These are phyloP conservation scores for Phytophthora syringae DNA, from an alignment of 352 stramenopile species.

Conservation along the genomic window DNA sequence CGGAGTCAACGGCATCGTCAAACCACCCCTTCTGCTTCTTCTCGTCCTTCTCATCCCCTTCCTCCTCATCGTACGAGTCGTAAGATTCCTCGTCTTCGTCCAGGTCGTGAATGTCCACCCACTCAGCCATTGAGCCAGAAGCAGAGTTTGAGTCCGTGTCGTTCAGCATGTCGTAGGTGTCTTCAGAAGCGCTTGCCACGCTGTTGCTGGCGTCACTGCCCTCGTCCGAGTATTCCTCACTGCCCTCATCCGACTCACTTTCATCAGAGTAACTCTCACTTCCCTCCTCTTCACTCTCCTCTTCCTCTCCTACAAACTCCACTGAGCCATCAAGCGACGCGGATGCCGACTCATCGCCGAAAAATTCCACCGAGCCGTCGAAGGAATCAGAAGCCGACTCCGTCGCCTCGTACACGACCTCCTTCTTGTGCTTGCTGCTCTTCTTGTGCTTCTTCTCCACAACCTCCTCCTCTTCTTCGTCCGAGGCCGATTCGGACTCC, in stretches of 20 bases:
- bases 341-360: slow-evolving; percentile 22
- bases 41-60: slow-evolving; percentile 20
- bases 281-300: slow-evolving; percentile 15
- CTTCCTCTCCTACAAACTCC: slow-evolving; percentile 33
- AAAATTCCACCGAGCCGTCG: too few relatives aligned
- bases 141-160: slow-evolving; percentile 31
- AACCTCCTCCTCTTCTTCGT: too few relatives aligned
- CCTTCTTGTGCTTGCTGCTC: too few relatives aligned
- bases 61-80: slow-evolving; percentile 27
- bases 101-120: slow-evolving; percentile 35
- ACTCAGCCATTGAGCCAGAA: slow-evolving; percentile 21
- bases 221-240: slow-evolving; percentile 7
- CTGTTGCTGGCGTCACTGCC: slow-evolving; percentile 29
- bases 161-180: slow-evolving; percentile 35
- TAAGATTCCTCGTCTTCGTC: slow-evolving; percentile 36
- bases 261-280: slow-evolving; percentile 11
- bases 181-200: slow-evolving; percentile 30
- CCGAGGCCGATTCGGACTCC: too few relatives aligned
- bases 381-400: too few relatives aligned
- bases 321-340: slow-evolving; percentile 29
- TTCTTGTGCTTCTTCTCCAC: too few relatives aligned
- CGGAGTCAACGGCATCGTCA: slow-evolving; percentile 31
- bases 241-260: slow-evolving; percentile 11
- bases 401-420: too few relatives aligned
- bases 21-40: slow-evolving; percentile 33